A percentile compares a stretch with the other conserved stretches of the same genome.
Conservation (phyloP, 345 rosid genomes). For the Hibiscus syriacus region DNA sequence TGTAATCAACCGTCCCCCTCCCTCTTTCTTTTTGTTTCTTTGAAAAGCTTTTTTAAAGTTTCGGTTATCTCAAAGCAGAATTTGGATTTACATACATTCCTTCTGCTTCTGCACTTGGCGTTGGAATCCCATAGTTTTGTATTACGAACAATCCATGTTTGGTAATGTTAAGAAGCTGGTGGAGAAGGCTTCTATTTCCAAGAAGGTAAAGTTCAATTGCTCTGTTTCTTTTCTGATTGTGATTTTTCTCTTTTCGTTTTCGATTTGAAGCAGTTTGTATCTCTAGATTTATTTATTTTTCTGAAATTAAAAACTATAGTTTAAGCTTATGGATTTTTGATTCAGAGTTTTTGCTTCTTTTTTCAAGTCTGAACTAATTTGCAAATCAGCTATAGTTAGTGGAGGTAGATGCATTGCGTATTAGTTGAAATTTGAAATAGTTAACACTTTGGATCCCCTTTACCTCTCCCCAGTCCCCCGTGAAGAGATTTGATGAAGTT, state of each 20-base stretch:
- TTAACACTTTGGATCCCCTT: background rate
- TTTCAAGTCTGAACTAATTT: background rate
- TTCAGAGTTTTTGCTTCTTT: background rate
- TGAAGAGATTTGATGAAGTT: background rate
- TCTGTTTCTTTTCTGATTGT: too few species aligned
- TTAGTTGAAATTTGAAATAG: background rate
- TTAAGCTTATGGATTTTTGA: background rate
- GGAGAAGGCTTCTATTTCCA: slow-evolving; percentile 59
- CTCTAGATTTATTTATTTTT: background rate
- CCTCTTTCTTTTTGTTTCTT: background rate
- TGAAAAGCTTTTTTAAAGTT: background rate
- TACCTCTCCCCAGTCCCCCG: background rate
- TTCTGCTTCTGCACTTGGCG: background rate
- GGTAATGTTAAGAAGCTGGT: slow-evolving; percentile 52
- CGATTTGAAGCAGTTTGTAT: background rate
- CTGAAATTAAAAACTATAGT: background rate
- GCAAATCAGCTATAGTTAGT: background rate
- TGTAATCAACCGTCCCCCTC: slow-evolving; percentile 17
- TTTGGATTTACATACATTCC: slow-evolving; percentile 1
- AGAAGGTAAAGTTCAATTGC: slow-evolving; percentile 17
- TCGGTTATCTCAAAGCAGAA: slow-evolving; percentile 26
- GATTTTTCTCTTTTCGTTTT: background rate
- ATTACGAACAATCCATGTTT: slow-evolving; percentile 27
- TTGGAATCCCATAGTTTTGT: background rate
- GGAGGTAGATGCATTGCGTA: background rate